Evolutionary conservation across 371 early-diverging fungal species (phyloP).

Genomic region (Zychaea mexicana): DNA sequence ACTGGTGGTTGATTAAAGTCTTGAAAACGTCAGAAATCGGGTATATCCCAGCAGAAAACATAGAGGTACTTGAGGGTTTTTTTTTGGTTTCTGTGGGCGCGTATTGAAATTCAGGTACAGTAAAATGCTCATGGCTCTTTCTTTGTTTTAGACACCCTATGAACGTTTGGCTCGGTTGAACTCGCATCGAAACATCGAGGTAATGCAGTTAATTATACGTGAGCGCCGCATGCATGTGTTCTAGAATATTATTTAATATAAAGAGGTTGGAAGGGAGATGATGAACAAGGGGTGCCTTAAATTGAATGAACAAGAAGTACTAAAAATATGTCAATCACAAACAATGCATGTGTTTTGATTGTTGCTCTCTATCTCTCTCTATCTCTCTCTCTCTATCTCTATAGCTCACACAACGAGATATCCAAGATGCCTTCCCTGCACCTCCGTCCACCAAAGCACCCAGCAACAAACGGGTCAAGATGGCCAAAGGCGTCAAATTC

Average conservation of each 20-base stretch:
- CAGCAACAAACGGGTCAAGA: conserved; percentile 35
- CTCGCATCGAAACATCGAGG: conserved; percentile 78
- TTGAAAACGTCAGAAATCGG: conserved; percentile 89
- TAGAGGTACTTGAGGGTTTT: conserved; percentile 64
- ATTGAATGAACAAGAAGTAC: no score
- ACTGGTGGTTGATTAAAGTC: conserved; percentile 97
- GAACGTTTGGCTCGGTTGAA: conserved; percentile 92
- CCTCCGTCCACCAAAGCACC: conserved; percentile 45
- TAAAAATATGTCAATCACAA: no score
- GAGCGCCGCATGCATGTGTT: no score
- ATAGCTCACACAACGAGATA: conserved; percentile 44
- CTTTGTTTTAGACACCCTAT: conserved; percentile 70
- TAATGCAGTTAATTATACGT: conserved; percentile 3
- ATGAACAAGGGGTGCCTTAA: no score
- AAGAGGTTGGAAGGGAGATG: no score
- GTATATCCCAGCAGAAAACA: conserved; percentile 96
- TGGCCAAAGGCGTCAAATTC: conserved; percentile 50
- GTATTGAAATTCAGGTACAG: neutral
- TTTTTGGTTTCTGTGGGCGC: neutral
- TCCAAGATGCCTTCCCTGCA: conserved; percentile 46
- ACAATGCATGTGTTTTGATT: no score
- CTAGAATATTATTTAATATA: no score
- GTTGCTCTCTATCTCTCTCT: no score
- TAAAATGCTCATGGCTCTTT: conserved; percentile 3
- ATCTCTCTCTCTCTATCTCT: no score